Evolutionary conservation across 2,329 filamentous ascomycete species (phyloP).

Genomic region (Trichoderma semiorbis): DNA sequence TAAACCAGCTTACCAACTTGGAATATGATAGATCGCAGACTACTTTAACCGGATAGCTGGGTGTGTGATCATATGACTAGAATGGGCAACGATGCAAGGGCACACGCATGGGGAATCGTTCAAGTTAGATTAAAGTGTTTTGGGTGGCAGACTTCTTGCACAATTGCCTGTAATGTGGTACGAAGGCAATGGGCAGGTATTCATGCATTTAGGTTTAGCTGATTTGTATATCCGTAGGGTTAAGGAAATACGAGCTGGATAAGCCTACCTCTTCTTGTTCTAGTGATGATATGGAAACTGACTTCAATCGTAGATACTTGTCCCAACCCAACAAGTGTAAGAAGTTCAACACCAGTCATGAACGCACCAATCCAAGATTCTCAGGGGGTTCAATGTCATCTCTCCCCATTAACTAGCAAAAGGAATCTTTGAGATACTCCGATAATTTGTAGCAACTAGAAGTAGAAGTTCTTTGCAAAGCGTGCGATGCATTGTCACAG

Average conservation of each 20-base stretch:
- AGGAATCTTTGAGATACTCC: background rate
- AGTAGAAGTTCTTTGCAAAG: background rate
- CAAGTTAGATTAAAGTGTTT: background rate
- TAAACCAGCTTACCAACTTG: background rate
- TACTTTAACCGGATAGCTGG: background rate
- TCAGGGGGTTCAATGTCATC: background rate
- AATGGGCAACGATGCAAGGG: background rate
- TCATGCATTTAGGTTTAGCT: background rate
- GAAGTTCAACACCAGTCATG: background rate
- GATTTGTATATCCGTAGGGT: background rate
- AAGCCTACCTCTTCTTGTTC: background rate
- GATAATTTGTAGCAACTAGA: background rate
- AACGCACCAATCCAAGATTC: background rate
- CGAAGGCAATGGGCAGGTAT: background rate
- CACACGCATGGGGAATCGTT: background rate
- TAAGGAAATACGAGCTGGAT: background rate
- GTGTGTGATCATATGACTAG: background rate
- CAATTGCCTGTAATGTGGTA: background rate
- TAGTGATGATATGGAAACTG: background rate
- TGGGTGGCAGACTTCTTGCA: background rate
- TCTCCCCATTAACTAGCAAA: background rate
- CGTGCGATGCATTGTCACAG: background rate
- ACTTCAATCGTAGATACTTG: background rate
- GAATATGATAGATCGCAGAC: background rate
- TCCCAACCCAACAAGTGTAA: background rate